Conservation (phyloP, 108 stramenopile genomes). For the Discostella stelligeroides region DNA sequence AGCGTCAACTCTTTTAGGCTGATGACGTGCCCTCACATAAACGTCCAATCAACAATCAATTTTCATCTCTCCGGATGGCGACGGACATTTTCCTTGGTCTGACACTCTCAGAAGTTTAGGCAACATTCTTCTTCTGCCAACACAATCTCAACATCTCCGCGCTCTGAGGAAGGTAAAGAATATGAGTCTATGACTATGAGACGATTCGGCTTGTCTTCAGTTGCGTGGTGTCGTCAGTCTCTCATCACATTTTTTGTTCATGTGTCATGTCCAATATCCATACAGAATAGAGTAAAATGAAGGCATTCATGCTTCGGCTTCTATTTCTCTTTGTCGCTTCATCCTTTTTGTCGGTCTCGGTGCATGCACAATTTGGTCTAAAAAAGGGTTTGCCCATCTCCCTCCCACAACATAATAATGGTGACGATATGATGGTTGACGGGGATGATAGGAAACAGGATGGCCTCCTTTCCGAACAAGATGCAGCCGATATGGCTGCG, state of each 20-base stretch:
- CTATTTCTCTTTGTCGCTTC: constrained; percentile 5
- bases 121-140: too few species aligned
- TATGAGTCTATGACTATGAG: background rate
- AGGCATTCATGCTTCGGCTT: background rate
- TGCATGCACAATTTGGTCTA: constrained; percentile 37
- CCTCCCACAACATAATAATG: constrained; percentile 17
- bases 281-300: background rate
- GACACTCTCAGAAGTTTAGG: too few species aligned
- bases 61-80: too few species aligned
- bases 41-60: too few species aligned
- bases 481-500: constrained; percentile 61
- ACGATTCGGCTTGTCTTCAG: too few species aligned
- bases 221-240: too few species aligned
- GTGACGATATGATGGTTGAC: background rate
- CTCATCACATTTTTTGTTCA: too few species aligned
- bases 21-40: too few species aligned
- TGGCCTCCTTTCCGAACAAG: constrained; percentile 47
- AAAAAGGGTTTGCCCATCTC: constrained; percentile 27
- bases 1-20: too few species aligned
- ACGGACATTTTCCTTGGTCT: too few species aligned
- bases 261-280: too few species aligned
- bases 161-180: background rate
- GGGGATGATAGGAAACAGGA: background rate
- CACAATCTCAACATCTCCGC: background rate
- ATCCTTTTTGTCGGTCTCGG: constrained; percentile 4